These are phyloP conservation scores for Cinnamomum micranthum DNA, from an alignment of 164 flowering plant genomes.

Conservation along the genomic window DNA sequence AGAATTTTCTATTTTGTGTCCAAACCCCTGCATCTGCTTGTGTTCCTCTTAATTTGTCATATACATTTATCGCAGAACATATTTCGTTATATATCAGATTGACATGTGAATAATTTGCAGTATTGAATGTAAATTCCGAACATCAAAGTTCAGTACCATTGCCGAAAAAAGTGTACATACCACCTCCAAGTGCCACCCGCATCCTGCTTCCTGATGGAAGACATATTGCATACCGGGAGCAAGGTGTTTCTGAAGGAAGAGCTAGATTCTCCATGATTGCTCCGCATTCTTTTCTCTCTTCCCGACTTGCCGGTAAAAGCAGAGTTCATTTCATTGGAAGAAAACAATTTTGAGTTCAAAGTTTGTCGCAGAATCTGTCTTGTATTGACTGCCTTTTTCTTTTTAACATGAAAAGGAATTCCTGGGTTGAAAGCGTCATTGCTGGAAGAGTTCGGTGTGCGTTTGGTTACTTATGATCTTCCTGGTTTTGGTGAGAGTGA, in stretches of 20 bases:
- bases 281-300: conserved; percentile 87
- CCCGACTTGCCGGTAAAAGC: conserved; percentile 73
- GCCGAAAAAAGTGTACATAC: conserved; percentile 47
- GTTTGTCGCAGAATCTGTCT: not conserved
- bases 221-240: conserved; percentile 69
- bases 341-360: not conserved
- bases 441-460: conserved; percentile 84
- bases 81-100: not conserved
- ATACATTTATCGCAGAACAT: too few species aligned
- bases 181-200: conserved; percentile 70
- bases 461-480: conserved; percentile 87
- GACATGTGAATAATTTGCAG: conserved; percentile 39
- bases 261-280: conserved; percentile 68
- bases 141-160: conserved; percentile 23
- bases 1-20: too few species aligned
- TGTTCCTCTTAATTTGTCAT: too few species aligned
- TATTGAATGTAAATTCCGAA: conserved; percentile 37
- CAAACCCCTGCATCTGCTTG: too few species aligned
- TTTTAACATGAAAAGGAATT: conserved; percentile 45
- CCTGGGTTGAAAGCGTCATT: conserved; percentile 66
- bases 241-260: conserved; percentile 66
- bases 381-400: conserved; percentile 3
- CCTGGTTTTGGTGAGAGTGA: conserved; percentile 99
- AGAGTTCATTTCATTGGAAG: not conserved
- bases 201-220: conserved; percentile 88